Conservation (phyloP, 768 basidiomycete genomes). For the Lactarius deliciosus region DNA sequence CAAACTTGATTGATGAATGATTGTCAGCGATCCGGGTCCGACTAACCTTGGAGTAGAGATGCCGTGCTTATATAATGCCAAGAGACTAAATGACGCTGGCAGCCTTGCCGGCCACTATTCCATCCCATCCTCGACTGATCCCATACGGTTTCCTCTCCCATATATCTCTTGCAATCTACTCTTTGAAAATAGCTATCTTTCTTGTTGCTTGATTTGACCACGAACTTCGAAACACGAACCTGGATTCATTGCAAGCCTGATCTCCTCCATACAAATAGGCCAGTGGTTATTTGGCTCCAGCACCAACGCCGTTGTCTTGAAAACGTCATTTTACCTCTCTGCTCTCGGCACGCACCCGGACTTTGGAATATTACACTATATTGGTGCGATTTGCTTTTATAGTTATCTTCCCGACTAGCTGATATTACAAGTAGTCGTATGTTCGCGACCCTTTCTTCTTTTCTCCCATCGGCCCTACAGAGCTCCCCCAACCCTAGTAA, state of each 20-base stretch:
- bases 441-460: constrained; percentile 26
- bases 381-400: constrained; percentile 7
- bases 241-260: background rate
- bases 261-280: background rate
- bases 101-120: background rate
- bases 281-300: background rate
- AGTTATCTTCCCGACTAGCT: background rate
- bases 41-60: too few relatives aligned
- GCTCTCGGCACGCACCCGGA: constrained; percentile 1
- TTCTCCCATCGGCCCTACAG: constrained; percentile 25
- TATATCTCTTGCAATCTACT: constrained; percentile 8
- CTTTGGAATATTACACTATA: background rate
- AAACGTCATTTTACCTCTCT: constrained; percentile 7
- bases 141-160: background rate
- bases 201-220: background rate
- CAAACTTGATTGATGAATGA: too few relatives aligned
- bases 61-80: background rate
- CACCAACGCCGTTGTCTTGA: constrained; percentile 11
- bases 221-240: background rate
- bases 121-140: constrained; percentile 1
- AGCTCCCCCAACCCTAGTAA: constrained; percentile 23
- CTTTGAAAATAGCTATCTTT: background rate
- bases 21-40: too few relatives aligned
- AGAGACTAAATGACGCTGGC: constrained; percentile 5
- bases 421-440: constrained; percentile 15